A percentile compares a stretch with the other conserved stretches of the same genome.
Evolutionary conservation across 169 alveolate genomes (phyloP).

Genomic region (Sarcocystis neurona): DNA sequence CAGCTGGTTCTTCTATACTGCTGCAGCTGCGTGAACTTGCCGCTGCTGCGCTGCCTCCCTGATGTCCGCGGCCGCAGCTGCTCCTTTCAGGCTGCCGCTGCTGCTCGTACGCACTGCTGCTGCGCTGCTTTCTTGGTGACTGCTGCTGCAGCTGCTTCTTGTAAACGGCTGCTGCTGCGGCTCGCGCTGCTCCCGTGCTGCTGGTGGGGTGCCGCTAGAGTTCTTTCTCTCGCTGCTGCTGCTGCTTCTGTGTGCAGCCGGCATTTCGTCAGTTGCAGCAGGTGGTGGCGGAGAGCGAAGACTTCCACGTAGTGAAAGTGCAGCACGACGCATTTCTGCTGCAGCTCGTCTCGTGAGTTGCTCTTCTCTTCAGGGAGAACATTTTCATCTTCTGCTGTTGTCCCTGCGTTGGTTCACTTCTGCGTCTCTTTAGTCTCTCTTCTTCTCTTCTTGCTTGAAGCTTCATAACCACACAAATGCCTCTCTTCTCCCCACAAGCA

Average conservation of each 20-base stretch:
- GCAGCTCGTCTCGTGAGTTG: conserved; percentile 19
- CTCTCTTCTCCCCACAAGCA: neutral
- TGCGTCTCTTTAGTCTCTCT: neutral
- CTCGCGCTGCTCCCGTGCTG: neutral
- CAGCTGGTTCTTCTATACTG: too few relatives aligned
- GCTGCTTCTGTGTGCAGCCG: conserved; percentile 2
- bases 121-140: too few relatives aligned
- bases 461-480: neutral
- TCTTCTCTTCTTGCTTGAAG: neutral
- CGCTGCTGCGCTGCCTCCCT: too few relatives aligned
- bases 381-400: too few relatives aligned
- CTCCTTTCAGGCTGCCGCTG: too few relatives aligned
- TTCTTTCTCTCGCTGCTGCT: too few relatives aligned
- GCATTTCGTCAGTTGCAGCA: conserved; percentile 10
- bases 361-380: neutral
- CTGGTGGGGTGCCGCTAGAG: too few relatives aligned
- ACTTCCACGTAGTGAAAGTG: neutral
- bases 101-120: too few relatives aligned
- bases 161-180: neutral
- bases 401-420: neutral
- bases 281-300: conserved; percentile 24
- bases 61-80: too few relatives aligned
- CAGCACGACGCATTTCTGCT: neutral
- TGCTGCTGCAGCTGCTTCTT: too few relatives aligned
- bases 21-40: too few relatives aligned